A percentile compares a stretch with the other conserved stretches of the same genome.
These are phyloP conservation scores for Annulohypoxylon moriforme DNA, from an alignment of 495 filamentous ascomycete species.

Conservation along the genomic window DNA sequence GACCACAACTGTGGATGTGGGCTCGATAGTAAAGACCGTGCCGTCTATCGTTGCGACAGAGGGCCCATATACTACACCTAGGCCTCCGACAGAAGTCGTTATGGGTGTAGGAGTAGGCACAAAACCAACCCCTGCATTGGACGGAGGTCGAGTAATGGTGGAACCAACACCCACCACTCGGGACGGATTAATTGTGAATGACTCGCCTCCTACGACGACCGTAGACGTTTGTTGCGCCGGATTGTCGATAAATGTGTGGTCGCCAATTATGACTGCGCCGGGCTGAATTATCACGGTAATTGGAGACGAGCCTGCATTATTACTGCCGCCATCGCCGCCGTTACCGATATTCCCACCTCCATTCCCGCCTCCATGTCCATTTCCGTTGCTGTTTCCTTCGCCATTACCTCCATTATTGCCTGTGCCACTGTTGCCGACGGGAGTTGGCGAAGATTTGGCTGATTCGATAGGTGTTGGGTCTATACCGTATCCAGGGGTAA, in stretches of 20 bases:
- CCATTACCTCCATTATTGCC: not conserved
- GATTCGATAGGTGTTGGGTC: slow-evolving; percentile 19
- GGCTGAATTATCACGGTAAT: slow-evolving; percentile 55
- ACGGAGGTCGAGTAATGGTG: slow-evolving; percentile 52
- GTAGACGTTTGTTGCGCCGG: slow-evolving; percentile 49
- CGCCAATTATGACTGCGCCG: slow-evolving; percentile 56
- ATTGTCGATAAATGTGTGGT: slow-evolving; percentile 55
- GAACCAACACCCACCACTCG: slow-evolving; percentile 54
- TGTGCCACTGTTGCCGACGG: not conserved
- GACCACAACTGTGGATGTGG: slow-evolving; percentile 48
- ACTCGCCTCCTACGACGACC: slow-evolving; percentile 53
- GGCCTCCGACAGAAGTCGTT: slow-evolving; percentile 51
- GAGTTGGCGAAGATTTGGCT: slow-evolving; percentile 32
- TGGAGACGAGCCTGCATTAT: slow-evolving; percentile 26
- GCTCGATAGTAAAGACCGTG: slow-evolving; percentile 56
- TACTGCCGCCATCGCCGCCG: not conserved
- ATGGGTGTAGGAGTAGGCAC: slow-evolving; percentile 47
- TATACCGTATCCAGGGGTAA: slow-evolving; percentile 50
- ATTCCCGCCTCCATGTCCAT: not conserved
- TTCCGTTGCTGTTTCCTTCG: not conserved
- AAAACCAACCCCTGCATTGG: slow-evolving; percentile 38
- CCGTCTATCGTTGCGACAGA: slow-evolving; percentile 59
- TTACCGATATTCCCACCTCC: not conserved
- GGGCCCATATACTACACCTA: slow-evolving; percentile 56
- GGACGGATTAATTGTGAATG: slow-evolving; percentile 58